phyloP scores from a whole-genome alignment of 1,284 basidiomycete species.

The Ganoderma lucidum region DNA sequence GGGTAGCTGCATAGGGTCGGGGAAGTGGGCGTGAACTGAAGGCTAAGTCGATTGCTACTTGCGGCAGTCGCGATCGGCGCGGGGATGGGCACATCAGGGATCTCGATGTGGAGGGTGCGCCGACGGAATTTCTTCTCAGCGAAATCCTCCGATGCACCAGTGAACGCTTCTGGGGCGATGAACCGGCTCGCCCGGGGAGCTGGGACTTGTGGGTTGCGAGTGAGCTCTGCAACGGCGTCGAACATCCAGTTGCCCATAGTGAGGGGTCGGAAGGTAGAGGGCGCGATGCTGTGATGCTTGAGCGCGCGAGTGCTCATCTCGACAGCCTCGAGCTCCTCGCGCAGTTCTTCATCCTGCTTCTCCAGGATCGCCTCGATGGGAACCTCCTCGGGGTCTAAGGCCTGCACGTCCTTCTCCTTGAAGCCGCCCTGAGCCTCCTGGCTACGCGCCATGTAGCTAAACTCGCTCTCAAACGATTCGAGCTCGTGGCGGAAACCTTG shows the following conservation, averaged over 20 bases:
- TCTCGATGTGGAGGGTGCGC: slow-evolving; percentile 44
- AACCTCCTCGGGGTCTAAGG: slow-evolving; percentile 39
- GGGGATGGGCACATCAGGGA: slow-evolving; percentile 38
- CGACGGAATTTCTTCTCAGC: slow-evolving; percentile 34
- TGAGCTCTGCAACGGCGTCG: slow-evolving; percentile 76
- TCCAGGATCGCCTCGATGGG: slow-evolving; percentile 52
- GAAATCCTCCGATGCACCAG: slow-evolving; percentile 33
- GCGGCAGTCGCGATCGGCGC: slow-evolving; percentile 32
- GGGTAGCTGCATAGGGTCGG: slow-evolving; percentile 44
- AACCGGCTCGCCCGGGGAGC: slow-evolving; percentile 47
- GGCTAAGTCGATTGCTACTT: slow-evolving; percentile 53
- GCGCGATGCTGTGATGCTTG: slow-evolving; percentile 48
- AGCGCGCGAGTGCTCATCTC: slow-evolving; percentile 37
- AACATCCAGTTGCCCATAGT: slow-evolving; percentile 79
- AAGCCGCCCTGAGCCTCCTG: slow-evolving; percentile 61
- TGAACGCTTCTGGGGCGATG: slow-evolving; percentile 45
- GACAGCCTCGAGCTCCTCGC: slow-evolving; percentile 40
- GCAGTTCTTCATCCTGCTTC: slow-evolving; percentile 46
- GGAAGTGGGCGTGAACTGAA: slow-evolving; percentile 70
- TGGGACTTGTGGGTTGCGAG: slow-evolving; percentile 41
- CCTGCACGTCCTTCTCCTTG: slow-evolving; percentile 45
- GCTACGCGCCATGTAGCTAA: slow-evolving; percentile 59
- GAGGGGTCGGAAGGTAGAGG: slow-evolving; percentile 43
- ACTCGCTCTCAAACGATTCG: slow-evolving; percentile 65
- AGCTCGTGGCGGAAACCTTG: slow-evolving; percentile 88